Evolutionary conservation across 495 filamentous ascomycete genomes (phyloP), one percentile per base, ranked within the genome.

Genomic region (Saxophila tyrrhenica): DNA sequence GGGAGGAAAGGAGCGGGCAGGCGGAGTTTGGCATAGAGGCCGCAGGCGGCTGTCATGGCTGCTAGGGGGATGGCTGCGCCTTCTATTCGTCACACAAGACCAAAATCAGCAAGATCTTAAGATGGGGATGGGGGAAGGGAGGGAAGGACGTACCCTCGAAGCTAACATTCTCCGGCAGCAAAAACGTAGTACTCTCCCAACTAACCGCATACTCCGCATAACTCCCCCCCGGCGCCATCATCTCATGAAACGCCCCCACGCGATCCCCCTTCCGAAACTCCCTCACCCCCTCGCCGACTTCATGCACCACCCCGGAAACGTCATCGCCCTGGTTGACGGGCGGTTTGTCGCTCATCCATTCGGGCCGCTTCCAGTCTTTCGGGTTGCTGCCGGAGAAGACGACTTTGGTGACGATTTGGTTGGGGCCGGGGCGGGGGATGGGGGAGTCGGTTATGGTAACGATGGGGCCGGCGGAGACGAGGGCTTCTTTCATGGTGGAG

Each of bases 171-270:
- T 75, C 66, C 0, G 85, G 80, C 24, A 90, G 69, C 58, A 82
- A 81, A 62, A 89, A 89, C 0, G 84, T 87, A 1, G 82, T 79
- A 57, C 84, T 71, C 45, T 72, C 71, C 73, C 71, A 79, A 0
- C 76, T 77, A 39, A 89, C 65, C 13, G 82, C 81, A 64, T 87
- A 90, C 59, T 89, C 84, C 22, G 83, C 86, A 62, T 74, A 90
- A 51, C 72, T 76, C 17, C 85, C 85, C 25, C 69, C 63, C 0
- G 76, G 71, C 8, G 67, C 71, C 46, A 64, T 43, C 72, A 80
- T 78, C 65, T 83, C 65, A 62, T 89, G 84, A 64, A 87, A 87
- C 3, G 79, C 81, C 7, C 76, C 82, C 1, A 89, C 85, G 25
- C 81, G 75, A 60, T 88, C 85, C 24, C 85, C 84, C 1, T 71